phyloP scores from a whole-genome alignment of 2,329 filamentous ascomycete genomes.

The Aspergillus vadensis region DNA sequence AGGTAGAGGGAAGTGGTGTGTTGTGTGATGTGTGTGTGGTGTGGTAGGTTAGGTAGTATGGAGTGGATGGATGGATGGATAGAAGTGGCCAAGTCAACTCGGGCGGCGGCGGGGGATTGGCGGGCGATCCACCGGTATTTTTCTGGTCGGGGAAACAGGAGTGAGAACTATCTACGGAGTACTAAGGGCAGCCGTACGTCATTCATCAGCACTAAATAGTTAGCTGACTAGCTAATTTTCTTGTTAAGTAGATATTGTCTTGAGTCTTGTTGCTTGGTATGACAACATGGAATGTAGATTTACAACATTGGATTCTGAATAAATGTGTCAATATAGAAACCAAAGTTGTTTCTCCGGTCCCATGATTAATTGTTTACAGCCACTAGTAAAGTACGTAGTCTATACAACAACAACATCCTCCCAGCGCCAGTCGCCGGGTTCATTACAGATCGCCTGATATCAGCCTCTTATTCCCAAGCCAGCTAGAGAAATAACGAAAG shows the following conservation, averaged over 20 bases:
- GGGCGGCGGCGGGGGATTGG: constrained; percentile 4
- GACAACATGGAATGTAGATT: no score
- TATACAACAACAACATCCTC: constrained; percentile 2
- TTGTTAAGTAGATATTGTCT: no score
- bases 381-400: not conserved
- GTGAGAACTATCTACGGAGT: no score
- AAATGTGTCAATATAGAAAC: not conserved
- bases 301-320: not conserved
- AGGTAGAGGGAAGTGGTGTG: not conserved
- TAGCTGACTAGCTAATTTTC: no score
- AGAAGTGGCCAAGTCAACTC: not conserved
- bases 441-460: constrained; percentile 6
- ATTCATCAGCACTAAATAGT: not conserved
- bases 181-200: not conserved
- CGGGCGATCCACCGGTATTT: not conserved
- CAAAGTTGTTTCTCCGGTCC: not conserved
- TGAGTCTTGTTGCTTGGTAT: no score
- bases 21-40: no score
- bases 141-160: not conserved
- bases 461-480: constrained; percentile 10
- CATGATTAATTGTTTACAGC: constrained; percentile 1
- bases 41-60: not conserved
- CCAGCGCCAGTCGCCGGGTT: not conserved
- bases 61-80: not conserved
- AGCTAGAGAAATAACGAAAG: constrained; percentile 10